These are phyloP conservation scores for Saccharomyces hybrid DNA, from an alignment of 1,139 yeast genomes.

Conservation along the genomic window DNA sequence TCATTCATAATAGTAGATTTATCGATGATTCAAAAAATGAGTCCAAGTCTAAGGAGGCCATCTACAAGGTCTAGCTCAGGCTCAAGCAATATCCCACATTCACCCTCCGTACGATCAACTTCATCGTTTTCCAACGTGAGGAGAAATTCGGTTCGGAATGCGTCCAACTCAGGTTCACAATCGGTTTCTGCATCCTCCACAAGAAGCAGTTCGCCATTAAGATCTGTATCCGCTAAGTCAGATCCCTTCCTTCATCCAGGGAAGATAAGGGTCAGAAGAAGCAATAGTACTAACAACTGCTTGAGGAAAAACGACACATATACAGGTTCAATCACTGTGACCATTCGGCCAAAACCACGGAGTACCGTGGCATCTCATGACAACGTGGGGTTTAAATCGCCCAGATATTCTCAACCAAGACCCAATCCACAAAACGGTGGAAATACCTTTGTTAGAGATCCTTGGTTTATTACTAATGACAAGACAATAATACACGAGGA, in stretches of 20 bases:
- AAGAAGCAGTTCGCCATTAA: conserved; percentile 16
- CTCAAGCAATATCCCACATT: conserved; percentile 7
- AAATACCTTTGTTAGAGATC: conserved; percentile 3
- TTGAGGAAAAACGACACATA: conserved; percentile 18
- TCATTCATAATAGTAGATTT: not conserved
- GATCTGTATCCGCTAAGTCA: conserved; percentile 10
- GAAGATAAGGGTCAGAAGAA: conserved; percentile 7
- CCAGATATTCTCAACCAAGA: conserved; percentile 37
- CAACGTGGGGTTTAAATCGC: not conserved
- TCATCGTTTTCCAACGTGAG: conserved; percentile 13
- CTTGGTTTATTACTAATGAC: conserved; percentile 38
- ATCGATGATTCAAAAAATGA: conserved; percentile 11
- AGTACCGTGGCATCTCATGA: conserved; percentile 2
- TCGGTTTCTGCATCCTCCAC: conserved; percentile 16
- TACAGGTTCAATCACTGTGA: conserved; percentile 34
- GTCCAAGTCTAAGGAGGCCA: conserved; percentile 9
- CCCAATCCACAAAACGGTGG: not conserved
- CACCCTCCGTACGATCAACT: conserved; percentile 17
- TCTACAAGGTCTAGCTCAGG: conserved; percentile 8
- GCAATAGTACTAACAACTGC: conserved; percentile 1
- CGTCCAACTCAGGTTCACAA: conserved; percentile 13
- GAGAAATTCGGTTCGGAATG: conserved; percentile 7
- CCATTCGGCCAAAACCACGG: conserved; percentile 34
- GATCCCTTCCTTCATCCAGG: conserved; percentile 12
- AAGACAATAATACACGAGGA: conserved; percentile 44